A percentile compares a stretch with the other conserved stretches of the same genome.
Evolutionary conservation across 225 moss, liverwort and hornwort species (phyloP).

Genomic region (Sphagnum contortum): DNA sequence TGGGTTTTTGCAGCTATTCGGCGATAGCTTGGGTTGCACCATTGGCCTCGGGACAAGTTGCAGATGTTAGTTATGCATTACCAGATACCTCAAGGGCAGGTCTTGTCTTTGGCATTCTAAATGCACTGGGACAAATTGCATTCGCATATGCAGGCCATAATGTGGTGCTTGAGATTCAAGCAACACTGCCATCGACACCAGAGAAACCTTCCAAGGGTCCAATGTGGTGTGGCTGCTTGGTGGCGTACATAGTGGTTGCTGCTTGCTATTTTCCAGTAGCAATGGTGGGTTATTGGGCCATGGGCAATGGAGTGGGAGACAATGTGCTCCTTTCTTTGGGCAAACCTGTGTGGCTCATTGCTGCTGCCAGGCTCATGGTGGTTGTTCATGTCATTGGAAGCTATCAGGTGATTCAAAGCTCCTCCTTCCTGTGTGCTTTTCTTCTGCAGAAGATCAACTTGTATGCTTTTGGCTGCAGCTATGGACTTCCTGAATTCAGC

Average conservation of each 20-base stretch:
- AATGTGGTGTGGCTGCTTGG: slow-evolving; percentile 47
- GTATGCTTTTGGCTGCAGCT: too few relatives aligned
- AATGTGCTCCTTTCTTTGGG: slow-evolving; percentile 29
- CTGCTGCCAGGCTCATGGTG: slow-evolving; percentile 35
- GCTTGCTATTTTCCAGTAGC: slow-evolving; percentile 49
- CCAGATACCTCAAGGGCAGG: background rate
- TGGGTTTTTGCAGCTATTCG: slow-evolving; percentile 31
- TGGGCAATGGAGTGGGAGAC: slow-evolving; percentile 18
- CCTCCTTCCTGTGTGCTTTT: too few relatives aligned
- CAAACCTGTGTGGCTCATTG: slow-evolving; percentile 26
- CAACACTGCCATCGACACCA: slow-evolving; percentile 35
- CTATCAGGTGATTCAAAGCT: slow-evolving; percentile 15
- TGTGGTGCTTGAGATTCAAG: slow-evolving; percentile 57
- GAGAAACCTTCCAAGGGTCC: slow-evolving; percentile 40
- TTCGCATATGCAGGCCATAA: slow-evolving; percentile 59
- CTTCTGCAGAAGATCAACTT: too few relatives aligned
- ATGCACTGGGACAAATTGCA: slow-evolving; percentile 34
- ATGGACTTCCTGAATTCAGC: too few relatives aligned
- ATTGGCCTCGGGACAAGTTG: background rate
- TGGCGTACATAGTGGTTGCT: slow-evolving; percentile 45
- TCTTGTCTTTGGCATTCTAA: slow-evolving; percentile 26
- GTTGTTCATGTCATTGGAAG: slow-evolving; percentile 53
- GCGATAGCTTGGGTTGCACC: slow-evolving; percentile 38
- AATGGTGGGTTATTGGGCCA: slow-evolving; percentile 47
- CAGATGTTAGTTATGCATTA: background rate